These are phyloP conservation scores for Fonsecaea pedrosoi DNA, from an alignment of 2,329 filamentous ascomycete species.

Conservation along the genomic window DNA sequence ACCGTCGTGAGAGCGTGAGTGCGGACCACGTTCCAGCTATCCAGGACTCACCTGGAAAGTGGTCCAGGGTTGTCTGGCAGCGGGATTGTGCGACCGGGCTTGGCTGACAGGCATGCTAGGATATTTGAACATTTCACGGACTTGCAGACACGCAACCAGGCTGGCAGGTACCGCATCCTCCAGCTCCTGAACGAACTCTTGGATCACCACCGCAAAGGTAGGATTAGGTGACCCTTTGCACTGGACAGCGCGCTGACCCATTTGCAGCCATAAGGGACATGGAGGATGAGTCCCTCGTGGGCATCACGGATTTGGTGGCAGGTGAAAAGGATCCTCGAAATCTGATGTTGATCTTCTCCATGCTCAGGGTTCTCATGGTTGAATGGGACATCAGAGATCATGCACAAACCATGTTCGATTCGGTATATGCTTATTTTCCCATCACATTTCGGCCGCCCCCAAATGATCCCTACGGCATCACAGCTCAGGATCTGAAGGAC, in stretches of 20 bases:
- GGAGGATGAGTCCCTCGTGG: constrained; percentile 65
- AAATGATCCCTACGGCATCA: constrained; percentile 73
- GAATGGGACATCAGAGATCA: constrained; percentile 70
- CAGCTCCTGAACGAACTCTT: constrained; percentile 67
- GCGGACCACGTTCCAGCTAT: constrained; percentile 36
- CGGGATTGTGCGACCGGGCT: constrained; percentile 13
- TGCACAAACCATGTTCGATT: constrained; percentile 68
- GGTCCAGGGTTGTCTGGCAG: constrained; percentile 35
- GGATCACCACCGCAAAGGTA: constrained; percentile 65
- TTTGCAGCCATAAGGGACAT: constrained; percentile 59
- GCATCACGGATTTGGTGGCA: constrained; percentile 69
- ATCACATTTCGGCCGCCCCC: constrained; percentile 74
- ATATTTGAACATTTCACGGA: constrained; percentile 61
- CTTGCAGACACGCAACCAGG: constrained; percentile 66
- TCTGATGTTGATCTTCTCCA: constrained; percentile 73
- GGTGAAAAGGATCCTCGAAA: constrained; percentile 74
- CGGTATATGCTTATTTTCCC: constrained; percentile 75
- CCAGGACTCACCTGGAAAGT: constrained; percentile 29
- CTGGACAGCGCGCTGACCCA: constrained; percentile 31
- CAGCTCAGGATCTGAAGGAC: constrained; percentile 70
- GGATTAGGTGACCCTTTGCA: constrained; percentile 18
- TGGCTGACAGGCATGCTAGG: constrained; percentile 42
- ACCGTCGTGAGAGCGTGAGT: constrained; percentile 61
- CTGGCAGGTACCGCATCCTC: constrained; percentile 69
- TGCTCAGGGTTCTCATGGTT: constrained; percentile 69